Conservation (phyloP, 768 basidiomycete species). For the Calvatia gigantea region DNA sequence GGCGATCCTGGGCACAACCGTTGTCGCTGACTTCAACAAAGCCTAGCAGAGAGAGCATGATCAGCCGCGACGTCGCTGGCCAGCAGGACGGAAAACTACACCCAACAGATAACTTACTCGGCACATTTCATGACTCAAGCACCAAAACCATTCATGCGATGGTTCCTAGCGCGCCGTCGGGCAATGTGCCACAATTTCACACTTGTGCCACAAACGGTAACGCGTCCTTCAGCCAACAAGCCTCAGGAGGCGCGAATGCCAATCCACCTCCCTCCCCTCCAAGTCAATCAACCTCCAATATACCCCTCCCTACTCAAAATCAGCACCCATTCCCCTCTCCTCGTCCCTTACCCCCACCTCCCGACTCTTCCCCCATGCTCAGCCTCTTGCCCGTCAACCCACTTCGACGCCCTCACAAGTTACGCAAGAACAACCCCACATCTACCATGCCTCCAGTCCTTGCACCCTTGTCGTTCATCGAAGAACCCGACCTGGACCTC, state of each 20-base stretch:
- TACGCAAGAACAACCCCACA: slow-evolving; percentile 5
- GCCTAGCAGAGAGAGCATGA: background rate
- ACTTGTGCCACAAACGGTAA: background rate
- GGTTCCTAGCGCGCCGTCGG: background rate
- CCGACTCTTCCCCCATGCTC: slow-evolving; percentile 4
- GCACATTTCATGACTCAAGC: background rate
- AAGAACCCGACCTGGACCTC: slow-evolving; percentile 1
- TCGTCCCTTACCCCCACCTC: background rate
- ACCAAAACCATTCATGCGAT: background rate
- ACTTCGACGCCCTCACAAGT: slow-evolving; percentile 1
- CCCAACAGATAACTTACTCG: background rate
- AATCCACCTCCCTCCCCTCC: background rate
- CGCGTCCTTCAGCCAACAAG: background rate
- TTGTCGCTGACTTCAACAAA: background rate
- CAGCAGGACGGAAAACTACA: background rate
- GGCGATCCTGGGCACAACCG: background rate
- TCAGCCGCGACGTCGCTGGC: background rate
- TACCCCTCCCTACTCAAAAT: background rate
- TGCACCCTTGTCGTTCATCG: slow-evolving; percentile 6
- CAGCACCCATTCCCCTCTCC: background rate
- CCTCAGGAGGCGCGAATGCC: slow-evolving; percentile 3
- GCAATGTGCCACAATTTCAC: background rate
- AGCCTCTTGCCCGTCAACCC: background rate
- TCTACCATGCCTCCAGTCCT: slow-evolving; percentile 1
- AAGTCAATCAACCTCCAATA: slow-evolving; percentile 2